These are phyloP conservation scores for Wickerhamomyces xylosicus DNA, from an alignment of 805 yeast species.

Conservation along the genomic window DNA sequence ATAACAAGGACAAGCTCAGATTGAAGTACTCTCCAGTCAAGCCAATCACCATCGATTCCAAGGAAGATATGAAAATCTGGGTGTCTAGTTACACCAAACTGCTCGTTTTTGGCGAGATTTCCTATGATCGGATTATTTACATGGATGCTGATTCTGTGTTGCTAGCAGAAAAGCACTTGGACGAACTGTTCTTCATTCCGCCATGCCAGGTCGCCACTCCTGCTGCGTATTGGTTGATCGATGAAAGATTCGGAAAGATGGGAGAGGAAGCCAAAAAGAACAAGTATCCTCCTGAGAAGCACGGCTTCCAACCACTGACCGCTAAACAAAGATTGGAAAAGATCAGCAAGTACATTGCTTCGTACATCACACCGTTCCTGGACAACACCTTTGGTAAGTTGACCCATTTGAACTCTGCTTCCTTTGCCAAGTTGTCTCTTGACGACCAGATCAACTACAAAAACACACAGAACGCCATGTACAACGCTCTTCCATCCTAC, in stretches of 20 bases:
- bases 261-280: conserved; percentile 9
- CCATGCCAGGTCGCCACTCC: conserved; percentile 36
- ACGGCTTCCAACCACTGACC: conserved; percentile 15
- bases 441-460: conserved; percentile 2
- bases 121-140: conserved; percentile 43
- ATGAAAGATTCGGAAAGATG: conserved; percentile 16
- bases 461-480: conserved; percentile 20
- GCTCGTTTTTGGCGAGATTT: conserved; percentile 35
- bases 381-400: neutral
- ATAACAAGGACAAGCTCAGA: conserved; percentile 6
- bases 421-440: neutral
- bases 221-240: conserved; percentile 29
- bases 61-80: conserved; percentile 26
- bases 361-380: conserved; percentile 3
- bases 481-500: conserved; percentile 29
- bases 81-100: conserved; percentile 44
- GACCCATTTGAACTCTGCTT: neutral
- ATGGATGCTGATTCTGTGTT: conserved; percentile 47
- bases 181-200: conserved; percentile 42
- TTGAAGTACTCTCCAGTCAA: conserved; percentile 12
- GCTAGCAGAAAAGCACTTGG: conserved; percentile 27
- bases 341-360: conserved; percentile 3
- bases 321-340: conserved; percentile 12
- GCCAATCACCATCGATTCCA: conserved; percentile 8
- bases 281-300: conserved; percentile 12